These are phyloP conservation scores for Amorphotheca resinae DNA, from an alignment of 495 filamentous ascomycete genomes.

Conservation along the genomic window DNA sequence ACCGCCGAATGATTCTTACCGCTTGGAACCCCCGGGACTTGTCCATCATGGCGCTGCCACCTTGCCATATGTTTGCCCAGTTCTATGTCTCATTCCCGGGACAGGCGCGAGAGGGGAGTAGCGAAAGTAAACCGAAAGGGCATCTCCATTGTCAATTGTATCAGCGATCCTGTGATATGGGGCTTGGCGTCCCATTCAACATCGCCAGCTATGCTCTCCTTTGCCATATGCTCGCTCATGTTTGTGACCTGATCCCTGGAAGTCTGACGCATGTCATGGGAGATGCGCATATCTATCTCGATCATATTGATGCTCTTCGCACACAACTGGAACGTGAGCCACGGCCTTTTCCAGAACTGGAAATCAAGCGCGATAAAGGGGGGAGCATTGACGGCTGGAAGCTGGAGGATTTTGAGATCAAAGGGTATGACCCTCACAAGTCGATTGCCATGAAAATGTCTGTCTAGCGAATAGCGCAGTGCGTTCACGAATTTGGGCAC, in stretches of 20 bases:
- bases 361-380: conserved; percentile 50
- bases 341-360: conserved; percentile 62
- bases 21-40: conserved; percentile 92
- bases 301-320: conserved; percentile 80
- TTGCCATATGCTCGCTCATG: conserved; percentile 87
- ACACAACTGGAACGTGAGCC: conserved; percentile 72
- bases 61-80: conserved; percentile 98
- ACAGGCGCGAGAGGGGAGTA: neutral
- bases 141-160: conserved; percentile 76
- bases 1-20: conserved; percentile 74
- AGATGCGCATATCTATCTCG: conserved; percentile 88
- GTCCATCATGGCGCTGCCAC: conserved; percentile 82
- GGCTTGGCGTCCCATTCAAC: conserved; percentile 93
- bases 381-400: conserved; percentile 43
- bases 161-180: conserved; percentile 94
- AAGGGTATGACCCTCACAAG: conserved; percentile 84
- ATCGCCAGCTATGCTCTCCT: conserved; percentile 88
- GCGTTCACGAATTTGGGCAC: conserved; percentile 1
- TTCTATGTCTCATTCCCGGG: conserved; percentile 82
- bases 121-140: conserved; percentile 32
- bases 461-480: no score
- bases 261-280: conserved; percentile 89
- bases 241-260: conserved; percentile 65
- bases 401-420: conserved; percentile 73
- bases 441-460: conserved; percentile 96